These are phyloP conservation scores for Carallia brachiata DNA, from an alignment of 345 rosid species.

Conservation along the genomic window DNA sequence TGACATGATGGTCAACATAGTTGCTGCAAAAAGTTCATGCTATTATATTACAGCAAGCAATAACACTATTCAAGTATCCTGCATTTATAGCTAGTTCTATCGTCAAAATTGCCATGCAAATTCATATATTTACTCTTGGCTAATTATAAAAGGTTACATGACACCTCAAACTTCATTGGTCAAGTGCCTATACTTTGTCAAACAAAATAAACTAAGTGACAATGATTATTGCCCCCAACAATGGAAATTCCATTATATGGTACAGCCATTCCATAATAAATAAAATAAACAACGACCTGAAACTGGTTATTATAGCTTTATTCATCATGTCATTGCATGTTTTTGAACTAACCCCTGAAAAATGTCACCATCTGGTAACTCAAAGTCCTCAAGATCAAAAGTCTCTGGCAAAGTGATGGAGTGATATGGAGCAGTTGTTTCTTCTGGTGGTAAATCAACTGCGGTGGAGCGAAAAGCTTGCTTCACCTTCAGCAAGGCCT, in stretches of 20 bases:
- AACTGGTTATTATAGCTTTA: background rate
- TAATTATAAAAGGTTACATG: no score
- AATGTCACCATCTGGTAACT: constrained; percentile 91
- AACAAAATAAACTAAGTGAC: no score
- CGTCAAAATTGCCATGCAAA: no score
- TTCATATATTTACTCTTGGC: no score
- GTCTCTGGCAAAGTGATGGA: constrained; percentile 99
- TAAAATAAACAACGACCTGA: background rate
- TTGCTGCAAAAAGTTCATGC: constrained; percentile 56
- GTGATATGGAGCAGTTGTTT: constrained; percentile 96
- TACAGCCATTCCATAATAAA: background rate
- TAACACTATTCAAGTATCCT: background rate
- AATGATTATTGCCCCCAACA: no score
- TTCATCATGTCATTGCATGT: background rate
- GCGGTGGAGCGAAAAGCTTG: constrained; percentile 98
- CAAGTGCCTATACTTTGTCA: no score
- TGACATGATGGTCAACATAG: constrained; percentile 90
- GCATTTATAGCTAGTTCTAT: background rate
- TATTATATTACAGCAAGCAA: constrained; percentile 9
- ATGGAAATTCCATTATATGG: no score
- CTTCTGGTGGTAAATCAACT: constrained; percentile 97
- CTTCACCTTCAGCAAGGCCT: constrained; percentile 92
- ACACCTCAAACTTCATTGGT: no score
- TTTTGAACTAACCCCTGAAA: constrained; percentile 80
- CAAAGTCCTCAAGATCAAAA: constrained; percentile 99